Evolutionary conservation across 345 rosid species (phyloP).

Genomic region (Arabis alpina): DNA sequence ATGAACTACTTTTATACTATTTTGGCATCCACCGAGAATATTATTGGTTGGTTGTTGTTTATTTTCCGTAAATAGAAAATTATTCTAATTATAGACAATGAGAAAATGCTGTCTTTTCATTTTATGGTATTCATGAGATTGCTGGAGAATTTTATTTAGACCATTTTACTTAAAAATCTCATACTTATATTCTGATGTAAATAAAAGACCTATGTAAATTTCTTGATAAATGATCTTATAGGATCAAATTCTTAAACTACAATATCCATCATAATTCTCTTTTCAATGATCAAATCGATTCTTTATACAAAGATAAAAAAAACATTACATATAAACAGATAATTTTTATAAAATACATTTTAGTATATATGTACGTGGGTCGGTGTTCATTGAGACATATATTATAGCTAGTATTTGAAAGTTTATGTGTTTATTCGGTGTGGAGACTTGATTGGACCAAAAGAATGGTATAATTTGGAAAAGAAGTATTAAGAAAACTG

Average conservation of each 20-base stretch:
- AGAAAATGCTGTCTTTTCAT: background rate
- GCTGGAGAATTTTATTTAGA: no score
- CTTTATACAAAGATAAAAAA: background rate
- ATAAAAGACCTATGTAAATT: no score
- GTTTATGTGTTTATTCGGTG: background rate
- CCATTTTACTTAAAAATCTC: no score
- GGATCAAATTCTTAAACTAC: no score
- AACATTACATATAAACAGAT: background rate
- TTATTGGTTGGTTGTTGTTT: constrained; percentile 19
- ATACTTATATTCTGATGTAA: no score
- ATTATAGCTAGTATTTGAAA: background rate
- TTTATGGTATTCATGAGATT: background rate
- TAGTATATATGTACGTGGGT: constrained; percentile 2
- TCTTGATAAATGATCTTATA: no score
- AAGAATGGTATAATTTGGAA: background rate
- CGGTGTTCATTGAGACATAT: background rate
- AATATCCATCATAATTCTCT: no score
- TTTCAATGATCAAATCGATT: no score
- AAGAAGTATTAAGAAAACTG: background rate
- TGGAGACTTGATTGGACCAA: constrained; percentile 9
- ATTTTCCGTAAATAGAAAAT: constrained; percentile 21
- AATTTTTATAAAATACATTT: background rate
- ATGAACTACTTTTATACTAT: background rate
- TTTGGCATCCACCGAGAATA: constrained; percentile 23
- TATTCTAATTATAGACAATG: constrained; percentile 17